phyloP scores from a whole-genome alignment of 305 asterid species.

The Plantago coronopus region DNA sequence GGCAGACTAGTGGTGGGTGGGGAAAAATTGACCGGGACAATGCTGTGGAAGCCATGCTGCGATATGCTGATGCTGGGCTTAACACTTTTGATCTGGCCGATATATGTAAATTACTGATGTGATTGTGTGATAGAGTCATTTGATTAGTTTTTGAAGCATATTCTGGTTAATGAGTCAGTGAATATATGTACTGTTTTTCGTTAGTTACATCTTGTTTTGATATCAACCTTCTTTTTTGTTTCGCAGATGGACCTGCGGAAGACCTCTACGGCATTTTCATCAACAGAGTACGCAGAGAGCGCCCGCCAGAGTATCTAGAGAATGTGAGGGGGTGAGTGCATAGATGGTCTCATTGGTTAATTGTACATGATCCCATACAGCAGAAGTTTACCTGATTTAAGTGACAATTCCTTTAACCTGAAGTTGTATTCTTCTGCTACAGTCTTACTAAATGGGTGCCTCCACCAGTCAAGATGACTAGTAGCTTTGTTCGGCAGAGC shows the following conservation, averaged over 20 bases:
- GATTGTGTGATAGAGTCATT: constrained; percentile 11
- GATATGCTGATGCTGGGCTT: constrained; percentile 70
- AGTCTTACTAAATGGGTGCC: constrained; percentile 99
- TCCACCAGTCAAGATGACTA: constrained; percentile 95
- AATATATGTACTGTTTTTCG: neutral
- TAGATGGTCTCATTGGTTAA: neutral
- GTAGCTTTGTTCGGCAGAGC: constrained; percentile 69
- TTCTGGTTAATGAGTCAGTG: neutral
- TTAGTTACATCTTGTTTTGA: neutral
- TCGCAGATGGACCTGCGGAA: constrained; percentile 95
- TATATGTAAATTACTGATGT: constrained; percentile 48
- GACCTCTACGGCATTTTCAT: constrained; percentile 93
- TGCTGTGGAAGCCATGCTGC: constrained; percentile 73
- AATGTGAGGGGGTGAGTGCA: constrained; percentile 73
- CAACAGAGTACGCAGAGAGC: constrained; percentile 88
- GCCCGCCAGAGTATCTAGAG: constrained; percentile 87
- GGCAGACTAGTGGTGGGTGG: constrained; percentile 94
- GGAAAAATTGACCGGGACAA: constrained; percentile 53
- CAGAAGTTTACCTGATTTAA: neutral
- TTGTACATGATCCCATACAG: neutral
- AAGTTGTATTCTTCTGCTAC: constrained; percentile 24
- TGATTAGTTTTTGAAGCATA: neutral
- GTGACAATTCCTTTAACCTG: neutral
- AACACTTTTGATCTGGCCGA: constrained; percentile 82
- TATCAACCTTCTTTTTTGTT: constrained; percentile 6